phyloP scores from a whole-genome alignment of 257 asterid species.

The Plantago elongata region DNA sequence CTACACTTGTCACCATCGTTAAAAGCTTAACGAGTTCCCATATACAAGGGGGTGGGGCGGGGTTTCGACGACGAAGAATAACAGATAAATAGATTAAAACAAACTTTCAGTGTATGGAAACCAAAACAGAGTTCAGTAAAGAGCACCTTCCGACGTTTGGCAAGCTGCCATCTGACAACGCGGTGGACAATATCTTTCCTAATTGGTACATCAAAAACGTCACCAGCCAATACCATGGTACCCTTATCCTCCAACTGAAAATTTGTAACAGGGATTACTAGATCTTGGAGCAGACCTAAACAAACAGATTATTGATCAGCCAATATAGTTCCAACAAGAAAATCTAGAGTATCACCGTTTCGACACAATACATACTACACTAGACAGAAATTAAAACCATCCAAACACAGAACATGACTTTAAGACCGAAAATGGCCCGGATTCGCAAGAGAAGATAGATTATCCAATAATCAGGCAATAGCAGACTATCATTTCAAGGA shows the following conservation, averaged over 20 bases:
- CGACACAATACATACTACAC: no score
- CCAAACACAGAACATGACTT: no score
- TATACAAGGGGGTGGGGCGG: no score
- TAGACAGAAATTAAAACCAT: no score
- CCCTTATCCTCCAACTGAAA: conserved; percentile 80
- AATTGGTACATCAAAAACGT: conserved; percentile 84
- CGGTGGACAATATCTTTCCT: conserved; percentile 92
- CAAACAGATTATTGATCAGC: conserved; percentile 20
- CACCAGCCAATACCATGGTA: conserved; percentile 81
- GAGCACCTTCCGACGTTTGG: conserved; percentile 80
- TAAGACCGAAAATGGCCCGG: no score
- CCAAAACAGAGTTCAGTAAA: conserved; percentile 8
- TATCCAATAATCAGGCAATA: background rate
- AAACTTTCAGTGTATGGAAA: background rate
- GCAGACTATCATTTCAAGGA: background rate
- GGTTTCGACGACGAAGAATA: no score
- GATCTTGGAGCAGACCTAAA: conserved; percentile 70
- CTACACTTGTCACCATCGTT: background rate
- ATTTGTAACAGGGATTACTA: conserved; percentile 75
- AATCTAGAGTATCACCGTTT: background rate
- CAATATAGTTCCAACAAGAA: conserved; percentile 7
- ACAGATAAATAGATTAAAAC: background rate
- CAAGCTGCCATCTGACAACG: conserved; percentile 99
- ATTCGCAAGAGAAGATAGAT: no score
- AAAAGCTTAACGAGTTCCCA: background rate